Evolutionary conservation across 495 filamentous ascomycete species (phyloP), one percentile per base, ranked within the genome.

Genomic region (Schizothecium vesticola): DNA sequence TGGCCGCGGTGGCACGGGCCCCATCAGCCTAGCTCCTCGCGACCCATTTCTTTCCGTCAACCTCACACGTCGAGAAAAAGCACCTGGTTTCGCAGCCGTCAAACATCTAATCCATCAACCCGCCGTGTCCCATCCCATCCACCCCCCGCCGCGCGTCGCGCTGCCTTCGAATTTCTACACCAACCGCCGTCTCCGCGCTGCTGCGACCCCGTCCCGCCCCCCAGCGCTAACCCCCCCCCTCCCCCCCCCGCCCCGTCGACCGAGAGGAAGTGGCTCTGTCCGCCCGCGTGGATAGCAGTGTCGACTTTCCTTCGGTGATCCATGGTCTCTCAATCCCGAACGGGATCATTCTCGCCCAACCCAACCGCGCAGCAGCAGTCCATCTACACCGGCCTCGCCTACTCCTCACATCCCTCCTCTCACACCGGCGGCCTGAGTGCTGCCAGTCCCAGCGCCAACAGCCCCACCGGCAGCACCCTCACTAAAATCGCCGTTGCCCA

Each of bases 401-500:
- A 85, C 71, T 84, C 82, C 61, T 79, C 82, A 29, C 82, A 86
- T 79, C 80, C 82, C 67, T 84, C 82, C 67, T 84, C 84, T 65
- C 83, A 85, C 70, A 72, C 82, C 67, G 82, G 81, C 73, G 79
- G 79, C 70, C 78, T 82, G 75, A 86, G 83, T 80, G 82, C 83
- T 74, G 85, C 86, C 68, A 84, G 78, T 75, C 88, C 90, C 81
- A 91, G 90, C 76, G 90, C 82, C 69, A 89, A 80, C 79, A 91
- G 80, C 73, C 90, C 91, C 61, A 80, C 82, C 71, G 81, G 81
- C 72, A 92, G 72, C 69, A 83, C 83, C 72, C 80, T 92, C 66
- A 86, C 91, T 56, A 96, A 93, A 77, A 94, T 99, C 77, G 92
- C 92, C 67, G 89, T 96, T 72, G 93, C 94, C 66, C 96, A 99